Evolutionary conservation across 2,329 filamentous ascomycete species (phyloP).

Genomic region (Claviceps humidiphila): DNA sequence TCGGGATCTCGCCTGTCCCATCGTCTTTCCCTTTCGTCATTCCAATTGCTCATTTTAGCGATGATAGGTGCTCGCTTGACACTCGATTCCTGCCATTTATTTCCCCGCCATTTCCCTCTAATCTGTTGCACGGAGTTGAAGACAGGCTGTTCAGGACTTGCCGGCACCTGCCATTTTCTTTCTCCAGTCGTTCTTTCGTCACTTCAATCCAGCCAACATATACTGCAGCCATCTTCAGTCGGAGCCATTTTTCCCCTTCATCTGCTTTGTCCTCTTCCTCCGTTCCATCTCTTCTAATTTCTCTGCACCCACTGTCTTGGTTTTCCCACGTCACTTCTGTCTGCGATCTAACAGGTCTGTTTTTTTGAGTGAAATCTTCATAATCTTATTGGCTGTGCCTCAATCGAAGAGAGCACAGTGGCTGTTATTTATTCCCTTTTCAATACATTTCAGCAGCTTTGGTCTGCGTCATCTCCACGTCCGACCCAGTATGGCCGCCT

Average conservation of each 20-base stretch:
- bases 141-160: slow-evolving; percentile 13
- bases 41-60: neutral
- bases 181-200: slow-evolving; percentile 5
- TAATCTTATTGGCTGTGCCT: slow-evolving; percentile 12
- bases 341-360: slow-evolving; percentile 17
- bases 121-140: slow-evolving; percentile 5
- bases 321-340: slow-evolving; percentile 13
- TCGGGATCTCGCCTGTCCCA: slow-evolving; percentile 3
- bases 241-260: slow-evolving; percentile 2
- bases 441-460: slow-evolving; percentile 6
- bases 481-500: slow-evolving; percentile 17
- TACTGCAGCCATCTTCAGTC: slow-evolving; percentile 6
- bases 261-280: slow-evolving; percentile 7
- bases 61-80: slow-evolving; percentile 6
- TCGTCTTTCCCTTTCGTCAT: slow-evolving; percentile 4
- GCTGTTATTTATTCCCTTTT: slow-evolving; percentile 9
- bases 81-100: slow-evolving; percentile 12
- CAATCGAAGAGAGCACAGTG: slow-evolving; percentile 4
- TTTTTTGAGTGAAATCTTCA: slow-evolving; percentile 16
- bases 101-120: slow-evolving; percentile 11
- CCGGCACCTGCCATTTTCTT: slow-evolving; percentile 12
- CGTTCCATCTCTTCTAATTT: slow-evolving; percentile 9
- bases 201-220: neutral
- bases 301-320: slow-evolving; percentile 8
- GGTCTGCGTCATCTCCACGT: neutral